phyloP scores from a whole-genome alignment of 768 basidiomycete genomes.

The Roridomyces roridus region DNA sequence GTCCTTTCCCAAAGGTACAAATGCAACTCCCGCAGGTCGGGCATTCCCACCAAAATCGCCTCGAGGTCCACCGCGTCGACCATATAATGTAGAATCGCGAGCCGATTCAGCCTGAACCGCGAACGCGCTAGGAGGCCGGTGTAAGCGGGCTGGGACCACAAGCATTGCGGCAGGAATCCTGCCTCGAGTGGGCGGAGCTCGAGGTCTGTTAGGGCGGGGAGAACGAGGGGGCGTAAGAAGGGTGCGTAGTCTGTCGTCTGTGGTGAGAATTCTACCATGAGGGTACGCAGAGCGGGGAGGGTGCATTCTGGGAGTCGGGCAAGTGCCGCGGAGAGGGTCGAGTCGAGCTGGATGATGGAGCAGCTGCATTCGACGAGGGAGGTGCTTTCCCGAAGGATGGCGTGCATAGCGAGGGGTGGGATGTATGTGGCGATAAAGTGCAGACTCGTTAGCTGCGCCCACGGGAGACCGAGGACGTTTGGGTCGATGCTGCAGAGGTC shows the following conservation, averaged over 20 bases:
- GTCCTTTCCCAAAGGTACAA: conserved; percentile 21
- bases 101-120: conserved; percentile 17
- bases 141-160: conserved; percentile 22
- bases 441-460: conserved; percentile 22
- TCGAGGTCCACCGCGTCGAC: conserved; percentile 15
- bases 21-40: conserved; percentile 18
- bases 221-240: conserved; percentile 25
- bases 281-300: conserved; percentile 7
- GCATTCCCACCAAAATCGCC: conserved; percentile 18
- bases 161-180: conserved; percentile 16
- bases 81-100: conserved; percentile 24
- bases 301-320: conserved; percentile 13
- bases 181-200: conserved; percentile 25
- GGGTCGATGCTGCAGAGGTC: conserved; percentile 26
- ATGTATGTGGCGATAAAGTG: conserved; percentile 27
- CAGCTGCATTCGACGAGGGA: conserved; percentile 23
- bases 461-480: conserved; percentile 20
- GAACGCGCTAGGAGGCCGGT: conserved; percentile 22
- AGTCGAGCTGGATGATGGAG: conserved; percentile 25
- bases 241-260: conserved; percentile 15
- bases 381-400: conserved; percentile 18
- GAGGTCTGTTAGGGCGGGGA: conserved; percentile 24
- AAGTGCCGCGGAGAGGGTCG: conserved; percentile 5
- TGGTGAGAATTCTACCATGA: conserved; percentile 26
- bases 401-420: conserved; percentile 23